Conservation (phyloP, 140 eudicot species). For the Senecio squalidus region DNA sequence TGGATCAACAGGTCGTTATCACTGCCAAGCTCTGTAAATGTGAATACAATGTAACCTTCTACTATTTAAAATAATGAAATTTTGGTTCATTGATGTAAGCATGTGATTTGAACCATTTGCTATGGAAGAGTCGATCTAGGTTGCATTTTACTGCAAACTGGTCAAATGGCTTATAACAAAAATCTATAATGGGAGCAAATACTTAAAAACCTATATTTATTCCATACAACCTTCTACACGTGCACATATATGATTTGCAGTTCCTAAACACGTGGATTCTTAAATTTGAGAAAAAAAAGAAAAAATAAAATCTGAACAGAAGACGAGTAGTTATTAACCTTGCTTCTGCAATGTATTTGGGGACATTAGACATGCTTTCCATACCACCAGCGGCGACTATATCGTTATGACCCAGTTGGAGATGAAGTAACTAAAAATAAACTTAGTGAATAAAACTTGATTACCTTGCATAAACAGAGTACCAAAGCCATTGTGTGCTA, state of each 20-base stretch:
- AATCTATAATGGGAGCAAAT: too few relatives aligned
- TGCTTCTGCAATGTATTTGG: slow-evolving; percentile 82
- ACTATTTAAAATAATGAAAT: slow-evolving; percentile 4
- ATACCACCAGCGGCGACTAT: slow-evolving; percentile 91
- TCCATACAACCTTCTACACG: too few relatives aligned
- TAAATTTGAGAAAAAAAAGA: too few relatives aligned
- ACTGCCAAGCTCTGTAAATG: slow-evolving; percentile 23
- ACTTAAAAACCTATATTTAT: too few relatives aligned
- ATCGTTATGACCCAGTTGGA: slow-evolving; percentile 82
- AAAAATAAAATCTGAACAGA: neutral
- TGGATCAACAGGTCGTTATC: slow-evolving; percentile 12
- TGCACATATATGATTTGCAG: neutral
- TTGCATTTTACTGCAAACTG: neutral
- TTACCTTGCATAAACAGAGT: too few relatives aligned
- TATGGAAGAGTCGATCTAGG: neutral
- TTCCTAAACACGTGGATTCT: too few relatives aligned
- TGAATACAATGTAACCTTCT: slow-evolving; percentile 23
- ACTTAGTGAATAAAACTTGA: too few relatives aligned
- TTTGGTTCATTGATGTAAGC: slow-evolving; percentile 7
- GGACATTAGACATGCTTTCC: too few relatives aligned
- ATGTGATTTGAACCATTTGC: neutral
- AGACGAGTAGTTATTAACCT: slow-evolving; percentile 40
- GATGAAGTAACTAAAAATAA: slow-evolving; percentile 50
- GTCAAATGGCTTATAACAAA: too few relatives aligned
- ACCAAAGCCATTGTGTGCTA: too few relatives aligned